Percentiles rank a stretch among this genome's conserved stretches.
Conservation (phyloP, 2,329 filamentous ascomycete species). For the Monosporascus cannonballus region DNA sequence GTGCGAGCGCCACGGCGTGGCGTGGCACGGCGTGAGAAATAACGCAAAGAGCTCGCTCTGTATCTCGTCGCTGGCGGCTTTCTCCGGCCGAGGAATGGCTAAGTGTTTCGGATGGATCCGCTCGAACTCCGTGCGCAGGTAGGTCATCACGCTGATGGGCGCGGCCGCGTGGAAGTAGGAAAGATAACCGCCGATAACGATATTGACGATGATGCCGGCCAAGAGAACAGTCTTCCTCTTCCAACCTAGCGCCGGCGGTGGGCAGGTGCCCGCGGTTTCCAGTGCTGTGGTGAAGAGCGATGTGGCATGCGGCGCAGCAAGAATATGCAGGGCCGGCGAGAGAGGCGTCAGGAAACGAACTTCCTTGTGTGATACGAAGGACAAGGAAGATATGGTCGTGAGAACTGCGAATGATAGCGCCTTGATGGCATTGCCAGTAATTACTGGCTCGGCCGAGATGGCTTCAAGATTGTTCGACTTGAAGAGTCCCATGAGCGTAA, state of each 20-base stretch:
- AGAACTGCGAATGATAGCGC: conserved; percentile 54
- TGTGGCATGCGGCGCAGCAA: conserved; percentile 63
- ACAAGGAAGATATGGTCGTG: conserved; percentile 58
- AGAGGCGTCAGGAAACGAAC: conserved; percentile 95
- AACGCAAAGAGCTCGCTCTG: conserved; percentile 56
- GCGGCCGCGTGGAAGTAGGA: conserved; percentile 75
- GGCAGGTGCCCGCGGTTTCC: conserved; percentile 20
- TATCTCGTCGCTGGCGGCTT: conserved; percentile 18
- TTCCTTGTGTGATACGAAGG: conserved; percentile 88
- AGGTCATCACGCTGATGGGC: conserved; percentile 65
- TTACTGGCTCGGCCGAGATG: conserved; percentile 24
- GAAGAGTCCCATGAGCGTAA: conserved; percentile 61
- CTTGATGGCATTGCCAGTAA: conserved; percentile 38
- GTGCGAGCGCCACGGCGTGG: conserved; percentile 89
- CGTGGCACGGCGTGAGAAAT: conserved; percentile 94
- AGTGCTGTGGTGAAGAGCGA: conserved; percentile 53
- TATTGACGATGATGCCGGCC: conserved; percentile 57
- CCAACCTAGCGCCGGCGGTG: conserved; percentile 25
- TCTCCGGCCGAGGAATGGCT: conserved; percentile 19
- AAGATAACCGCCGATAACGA: conserved; percentile 66
- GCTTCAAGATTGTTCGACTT: conserved; percentile 33
- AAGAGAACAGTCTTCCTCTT: conserved; percentile 53
- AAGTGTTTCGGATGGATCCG: conserved; percentile 41
- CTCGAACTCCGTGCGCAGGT: conserved; percentile 71
- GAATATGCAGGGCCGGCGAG: conserved; percentile 75